phyloP scores from a whole-genome alignment of 2,329 filamentous ascomycete species.

The Aspergillus candidus region DNA sequence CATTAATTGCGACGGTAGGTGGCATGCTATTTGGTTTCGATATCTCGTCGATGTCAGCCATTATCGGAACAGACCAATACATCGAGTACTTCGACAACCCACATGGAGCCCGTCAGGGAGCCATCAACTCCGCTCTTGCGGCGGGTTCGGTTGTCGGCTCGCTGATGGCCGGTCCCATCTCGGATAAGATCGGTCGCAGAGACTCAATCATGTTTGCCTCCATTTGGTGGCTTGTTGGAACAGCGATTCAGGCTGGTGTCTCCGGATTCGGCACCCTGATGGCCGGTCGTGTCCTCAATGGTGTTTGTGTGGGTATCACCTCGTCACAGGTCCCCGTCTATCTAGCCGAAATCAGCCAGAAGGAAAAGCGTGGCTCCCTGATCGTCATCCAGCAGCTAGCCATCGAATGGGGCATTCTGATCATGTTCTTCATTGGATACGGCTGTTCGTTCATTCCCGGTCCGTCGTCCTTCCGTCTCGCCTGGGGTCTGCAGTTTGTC shows the following conservation, averaged over 20 bases:
- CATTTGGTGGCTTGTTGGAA: slow-evolving; percentile 45
- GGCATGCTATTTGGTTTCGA: slow-evolving; percentile 53
- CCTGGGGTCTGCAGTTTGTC: slow-evolving; percentile 44
- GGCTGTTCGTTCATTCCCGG: slow-evolving; percentile 40
- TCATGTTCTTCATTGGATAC: slow-evolving; percentile 47
- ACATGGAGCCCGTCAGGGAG: slow-evolving; percentile 43
- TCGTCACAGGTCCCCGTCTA: slow-evolving; percentile 35
- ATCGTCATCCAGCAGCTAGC: slow-evolving; percentile 31
- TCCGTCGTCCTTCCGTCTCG: slow-evolving; percentile 40
- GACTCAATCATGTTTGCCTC: slow-evolving; percentile 45
- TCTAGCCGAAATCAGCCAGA: slow-evolving; percentile 31
- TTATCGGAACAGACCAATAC: slow-evolving; percentile 48
- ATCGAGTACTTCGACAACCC: slow-evolving; percentile 48
- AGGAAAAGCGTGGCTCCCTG: slow-evolving; percentile 28
- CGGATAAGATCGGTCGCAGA: slow-evolving; percentile 44
- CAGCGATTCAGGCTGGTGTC: slow-evolving; percentile 36
- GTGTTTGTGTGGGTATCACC: slow-evolving; percentile 30
- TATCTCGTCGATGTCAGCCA: slow-evolving; percentile 50
- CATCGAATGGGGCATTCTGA: slow-evolving; percentile 41
- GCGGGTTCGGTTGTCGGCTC: slow-evolving; percentile 46
- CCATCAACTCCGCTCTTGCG: slow-evolving; percentile 46
- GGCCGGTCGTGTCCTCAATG: slow-evolving; percentile 22
- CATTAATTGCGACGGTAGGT: slow-evolving; percentile 48
- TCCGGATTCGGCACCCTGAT: slow-evolving; percentile 37
- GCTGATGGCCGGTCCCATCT: slow-evolving; percentile 41